These are phyloP conservation scores for Aureobasidium sp. DNA, from an alignment of 2,329 filamentous ascomycete species.

Conservation along the genomic window DNA sequence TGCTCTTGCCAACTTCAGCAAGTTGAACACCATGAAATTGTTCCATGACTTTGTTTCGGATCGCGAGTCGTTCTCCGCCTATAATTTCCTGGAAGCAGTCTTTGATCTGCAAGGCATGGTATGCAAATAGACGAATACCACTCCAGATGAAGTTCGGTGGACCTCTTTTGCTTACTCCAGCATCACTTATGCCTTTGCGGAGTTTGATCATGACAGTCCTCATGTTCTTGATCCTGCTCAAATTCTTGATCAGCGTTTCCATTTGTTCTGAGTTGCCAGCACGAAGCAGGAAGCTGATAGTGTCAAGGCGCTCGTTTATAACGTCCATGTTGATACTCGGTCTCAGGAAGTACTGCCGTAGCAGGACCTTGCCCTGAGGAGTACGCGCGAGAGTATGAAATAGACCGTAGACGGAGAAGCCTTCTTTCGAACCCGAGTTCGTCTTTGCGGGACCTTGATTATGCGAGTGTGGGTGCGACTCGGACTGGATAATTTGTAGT, in stretches of 20 bases:
- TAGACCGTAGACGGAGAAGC: conserved; percentile 73
- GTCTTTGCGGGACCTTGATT: conserved; percentile 60
- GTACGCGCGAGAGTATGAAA: conserved; percentile 70
- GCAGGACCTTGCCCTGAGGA: conserved; percentile 64
- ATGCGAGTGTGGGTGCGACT: conserved; percentile 75
- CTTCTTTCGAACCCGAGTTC: conserved; percentile 65
- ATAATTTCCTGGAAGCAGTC: conserved; percentile 54
- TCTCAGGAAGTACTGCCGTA: conserved; percentile 76
- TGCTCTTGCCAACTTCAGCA: conserved; percentile 59
- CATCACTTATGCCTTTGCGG: conserved; percentile 65
- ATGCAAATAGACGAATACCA: conserved; percentile 65
- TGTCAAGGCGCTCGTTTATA: conserved; percentile 65
- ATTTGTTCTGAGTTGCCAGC: conserved; percentile 60
- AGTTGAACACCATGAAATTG: conserved; percentile 54
- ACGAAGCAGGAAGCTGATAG: conserved; percentile 59
- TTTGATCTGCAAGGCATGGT: conserved; percentile 61
- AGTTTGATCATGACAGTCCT: conserved; percentile 61
- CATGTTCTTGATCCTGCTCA: conserved; percentile 71
- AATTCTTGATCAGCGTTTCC: conserved; percentile 54
- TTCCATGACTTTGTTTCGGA: conserved; percentile 53
- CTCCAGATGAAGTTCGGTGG: conserved; percentile 57
- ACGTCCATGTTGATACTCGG: conserved; percentile 62
- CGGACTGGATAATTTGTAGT: conserved; percentile 76
- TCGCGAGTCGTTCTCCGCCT: conserved; percentile 45
- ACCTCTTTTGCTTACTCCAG: conserved; percentile 44